These are phyloP conservation scores for Chlamydomonas incerta DNA, from an alignment of 139 green algal genomes.

Conservation along the genomic window DNA sequence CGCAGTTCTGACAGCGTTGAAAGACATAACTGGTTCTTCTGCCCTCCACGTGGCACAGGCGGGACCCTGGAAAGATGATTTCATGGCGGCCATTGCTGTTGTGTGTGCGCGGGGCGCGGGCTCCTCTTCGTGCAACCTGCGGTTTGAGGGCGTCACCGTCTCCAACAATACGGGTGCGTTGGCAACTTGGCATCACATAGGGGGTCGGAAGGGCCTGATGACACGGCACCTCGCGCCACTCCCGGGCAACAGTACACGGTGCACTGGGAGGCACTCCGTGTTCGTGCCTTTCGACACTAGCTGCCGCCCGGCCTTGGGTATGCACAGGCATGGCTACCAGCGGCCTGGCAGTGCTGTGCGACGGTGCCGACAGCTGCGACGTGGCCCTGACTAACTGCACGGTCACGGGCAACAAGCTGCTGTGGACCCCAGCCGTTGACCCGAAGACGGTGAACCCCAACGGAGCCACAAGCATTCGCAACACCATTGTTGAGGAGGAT, in stretches of 20 bases:
- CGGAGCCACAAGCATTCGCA: no score
- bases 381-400: background rate
- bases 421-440: conserved; percentile 6
- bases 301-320: no score
- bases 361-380: background rate
- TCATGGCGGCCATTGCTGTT: background rate
- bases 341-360: background rate
- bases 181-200: no score
- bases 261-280: no score
- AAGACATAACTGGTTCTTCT: no score
- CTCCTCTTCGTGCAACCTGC: background rate
- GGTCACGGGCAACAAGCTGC: conserved; percentile 1
- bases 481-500: background rate
- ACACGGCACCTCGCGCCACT: no score
- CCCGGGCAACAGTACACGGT: no score
- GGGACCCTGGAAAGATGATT: conserved; percentile 13
- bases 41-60: background rate
- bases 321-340: conserved; percentile 22
- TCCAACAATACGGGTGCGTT: conserved; percentile 24
- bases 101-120: background rate
- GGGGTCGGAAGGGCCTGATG: no score
- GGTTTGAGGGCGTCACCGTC: background rate
- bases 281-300: no score
- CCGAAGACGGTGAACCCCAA: no score
- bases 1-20: no score